Evolutionary conservation across 2,329 filamentous ascomycete species (phyloP), one percentile per base, ranked within the genome.

Genomic region (Monosporascus sp.): DNA sequence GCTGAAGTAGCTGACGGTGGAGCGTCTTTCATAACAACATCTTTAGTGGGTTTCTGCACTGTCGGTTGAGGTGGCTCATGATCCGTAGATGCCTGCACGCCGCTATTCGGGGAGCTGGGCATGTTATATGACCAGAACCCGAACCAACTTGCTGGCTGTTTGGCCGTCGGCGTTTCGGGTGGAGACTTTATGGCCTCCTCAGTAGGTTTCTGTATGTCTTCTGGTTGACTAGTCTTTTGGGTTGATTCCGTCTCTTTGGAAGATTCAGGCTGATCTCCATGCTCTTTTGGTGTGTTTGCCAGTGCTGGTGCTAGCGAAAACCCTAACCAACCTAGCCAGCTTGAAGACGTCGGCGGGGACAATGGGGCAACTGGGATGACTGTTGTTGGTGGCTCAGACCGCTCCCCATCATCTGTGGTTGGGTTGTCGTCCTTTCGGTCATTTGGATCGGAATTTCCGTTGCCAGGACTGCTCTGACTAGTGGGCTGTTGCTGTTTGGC

Each of bases 301-400:
- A 59, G 57, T 9, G 51, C 51, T 39, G 64, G 57, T 14, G 51
- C 52, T 39, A 63, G 47, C 38, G 74, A 58, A 39, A 65, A 65
- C 8, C 67, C 65, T 39, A 80, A 69, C 81, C 82, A 84, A 34
- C 78, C 74, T 17, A 83, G 65, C 82, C 81, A 84, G 20, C 78
- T 73, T 25, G 77, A 74, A 6, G 77, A 70, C 22, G 70, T 60
- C 22, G 60, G 54, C 5, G 65, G 65, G 22, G 55, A 58, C 48
- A 53, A 56, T 20, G 24, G 24, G 42, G 52, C 31, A 34, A 34
- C 31, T 34, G 9, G 31, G 11, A 4, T 14, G 31, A 34, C 47
- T 22, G 49, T 42, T 44, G 52, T 50, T 51, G 54, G 15, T 25
- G 50, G 46, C n/a, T 56, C 69, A 42, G 53, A 47, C 27, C 42